phyloP scores from a whole-genome alignment of 1,284 basidiomycete genomes.

The Heterobasidion irregulare region DNA sequence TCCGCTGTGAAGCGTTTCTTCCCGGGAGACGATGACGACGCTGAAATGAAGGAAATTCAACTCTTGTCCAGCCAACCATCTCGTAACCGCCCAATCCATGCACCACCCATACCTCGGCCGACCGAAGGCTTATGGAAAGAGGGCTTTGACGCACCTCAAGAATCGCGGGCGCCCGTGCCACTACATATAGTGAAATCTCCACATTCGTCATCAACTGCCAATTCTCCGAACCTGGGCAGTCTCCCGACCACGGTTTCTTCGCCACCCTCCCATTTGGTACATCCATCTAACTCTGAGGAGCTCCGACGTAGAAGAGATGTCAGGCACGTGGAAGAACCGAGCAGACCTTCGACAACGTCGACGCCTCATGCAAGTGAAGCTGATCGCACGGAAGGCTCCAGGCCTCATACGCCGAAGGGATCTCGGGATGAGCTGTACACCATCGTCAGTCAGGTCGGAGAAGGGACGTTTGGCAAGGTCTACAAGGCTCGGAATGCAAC shows the following conservation, averaged over 20 bases:
- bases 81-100: neutral
- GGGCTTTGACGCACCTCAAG: neutral
- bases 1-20: slow-evolving; percentile 66
- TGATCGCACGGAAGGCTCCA: neutral
- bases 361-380: neutral
- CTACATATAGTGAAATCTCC: neutral
- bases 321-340: neutral
- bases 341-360: neutral
- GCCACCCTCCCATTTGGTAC: neutral
- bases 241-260: neutral
- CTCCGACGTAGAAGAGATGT: neutral
- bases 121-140: neutral
- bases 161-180: neutral
- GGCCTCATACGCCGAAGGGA: slow-evolving; percentile 2
- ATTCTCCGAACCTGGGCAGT: neutral
- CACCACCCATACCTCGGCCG: neutral
- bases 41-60: slow-evolving; percentile 2
- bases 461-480: slow-evolving; percentile 98
- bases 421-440: slow-evolving; percentile 66
- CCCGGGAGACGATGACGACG: slow-evolving; percentile 54
- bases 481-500: slow-evolving; percentile 91
- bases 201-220: neutral
- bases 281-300: neutral
- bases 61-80: neutral
- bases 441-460: slow-evolving; percentile 91